Evolutionary conservation across 1,284 basidiomycete genomes (phyloP).

Genomic region (Mycena citricolor): DNA sequence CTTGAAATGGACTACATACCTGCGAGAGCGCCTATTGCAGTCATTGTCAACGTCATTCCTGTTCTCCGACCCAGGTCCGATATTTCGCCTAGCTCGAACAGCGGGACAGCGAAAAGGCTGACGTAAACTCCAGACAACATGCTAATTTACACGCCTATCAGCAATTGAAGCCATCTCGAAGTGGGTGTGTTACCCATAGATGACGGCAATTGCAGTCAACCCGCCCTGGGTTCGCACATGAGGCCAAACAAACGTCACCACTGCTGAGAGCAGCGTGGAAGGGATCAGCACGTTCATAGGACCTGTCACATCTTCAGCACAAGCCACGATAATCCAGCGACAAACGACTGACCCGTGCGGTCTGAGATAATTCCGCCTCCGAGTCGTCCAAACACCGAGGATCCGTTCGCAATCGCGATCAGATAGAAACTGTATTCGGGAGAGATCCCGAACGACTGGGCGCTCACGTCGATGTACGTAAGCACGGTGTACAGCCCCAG

Average conservation of each 20-base stretch:
- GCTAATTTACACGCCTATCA: no score
- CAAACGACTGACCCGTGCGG: constrained; percentile 37
- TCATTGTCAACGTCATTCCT: constrained; percentile 59
- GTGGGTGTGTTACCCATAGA: constrained; percentile 41
- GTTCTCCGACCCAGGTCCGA: constrained; percentile 61
- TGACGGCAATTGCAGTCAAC: constrained; percentile 41
- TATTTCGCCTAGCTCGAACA: constrained; percentile 57
- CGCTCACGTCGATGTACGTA: constrained; percentile 49
- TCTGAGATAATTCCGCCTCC: constrained; percentile 42
- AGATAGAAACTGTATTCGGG: constrained; percentile 49
- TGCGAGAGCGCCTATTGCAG: constrained; percentile 41
- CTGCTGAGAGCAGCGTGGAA: constrained; percentile 42
- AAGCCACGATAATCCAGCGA: no score
- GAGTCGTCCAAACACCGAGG: constrained; percentile 45
- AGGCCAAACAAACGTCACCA: constrained; percentile 56
- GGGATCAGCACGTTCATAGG: constrained; percentile 50
- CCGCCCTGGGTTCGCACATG: constrained; percentile 36
- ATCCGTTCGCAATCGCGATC: constrained; percentile 48
- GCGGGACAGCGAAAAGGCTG: constrained; percentile 51
- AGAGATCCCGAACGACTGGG: constrained; percentile 38
- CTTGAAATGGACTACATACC: no score
- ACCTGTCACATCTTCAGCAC: no score
- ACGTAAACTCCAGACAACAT: constrained; percentile 54
- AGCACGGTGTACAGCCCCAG: constrained; percentile 62
- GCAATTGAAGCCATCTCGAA: no score